Percentiles rank a stretch among this genome's conserved stretches.
Evolutionary conservation across 257 asterid genomes (phyloP).

Genomic region (Cordia subcordata): DNA sequence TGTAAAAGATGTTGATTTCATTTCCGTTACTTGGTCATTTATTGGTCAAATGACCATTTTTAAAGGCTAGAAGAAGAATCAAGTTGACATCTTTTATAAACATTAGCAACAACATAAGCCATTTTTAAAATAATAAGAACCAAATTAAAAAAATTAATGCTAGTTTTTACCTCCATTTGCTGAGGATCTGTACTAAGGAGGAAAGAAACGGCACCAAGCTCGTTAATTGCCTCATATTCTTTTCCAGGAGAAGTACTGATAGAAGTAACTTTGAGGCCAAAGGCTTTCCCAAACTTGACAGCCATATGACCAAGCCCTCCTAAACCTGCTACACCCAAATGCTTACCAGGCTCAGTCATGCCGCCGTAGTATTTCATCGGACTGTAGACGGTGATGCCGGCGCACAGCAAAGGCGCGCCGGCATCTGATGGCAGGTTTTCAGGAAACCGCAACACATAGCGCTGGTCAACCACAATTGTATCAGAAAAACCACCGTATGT

Average conservation of each 20-base stretch:
- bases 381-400: conserved; percentile 15
- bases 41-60: no score
- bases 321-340: conserved; percentile 3
- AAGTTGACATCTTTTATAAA: no score
- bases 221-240: conserved; percentile 6
- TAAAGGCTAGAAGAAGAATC: no score
- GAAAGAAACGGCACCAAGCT: conserved; percentile 12
- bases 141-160: no score
- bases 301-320: conserved; percentile 20
- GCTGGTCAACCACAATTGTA: conserved; percentile 3
- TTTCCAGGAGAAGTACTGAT: conserved; percentile 9
- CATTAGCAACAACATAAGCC: no score
- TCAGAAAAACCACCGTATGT: conserved; percentile 20
- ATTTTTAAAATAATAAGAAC: no score
- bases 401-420: conserved; percentile 12
- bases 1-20: no score
- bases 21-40: no score
- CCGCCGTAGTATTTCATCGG: conserved; percentile 7
- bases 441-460: conserved; percentile 14
- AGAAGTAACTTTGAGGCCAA: conserved; percentile 11
- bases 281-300: conserved; percentile 11
- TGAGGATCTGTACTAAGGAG: conserved; percentile 5
- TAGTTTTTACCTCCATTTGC: conserved; percentile 11
- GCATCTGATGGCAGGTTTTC: conserved; percentile 9
- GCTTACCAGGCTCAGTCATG: conserved; percentile 1